Evolutionary conservation across 495 filamentous ascomycete species (phyloP).

Genomic region (Neurospora sp.): DNA sequence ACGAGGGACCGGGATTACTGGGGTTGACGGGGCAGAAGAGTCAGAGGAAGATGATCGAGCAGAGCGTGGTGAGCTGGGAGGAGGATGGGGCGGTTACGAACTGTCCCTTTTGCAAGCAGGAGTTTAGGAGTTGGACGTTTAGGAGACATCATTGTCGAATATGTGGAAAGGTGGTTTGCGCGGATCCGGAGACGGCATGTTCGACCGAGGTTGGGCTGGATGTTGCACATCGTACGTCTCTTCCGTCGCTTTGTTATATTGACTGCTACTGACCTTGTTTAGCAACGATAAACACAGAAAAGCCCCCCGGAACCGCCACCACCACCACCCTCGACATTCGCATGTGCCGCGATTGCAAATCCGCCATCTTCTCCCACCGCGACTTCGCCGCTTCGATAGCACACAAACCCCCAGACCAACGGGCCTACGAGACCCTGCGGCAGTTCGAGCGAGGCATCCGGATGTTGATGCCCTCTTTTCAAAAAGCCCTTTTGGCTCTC

Average conservation of each 20-base stretch:
- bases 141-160: conserved; percentile 89
- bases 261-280: conserved; percentile 8
- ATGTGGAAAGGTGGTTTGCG: conserved; percentile 87
- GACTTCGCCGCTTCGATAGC: conserved; percentile 68
- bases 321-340: conserved; percentile 59
- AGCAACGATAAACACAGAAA: conserved; percentile 49
- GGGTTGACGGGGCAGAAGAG: conserved; percentile 38
- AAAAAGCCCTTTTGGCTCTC: conserved; percentile 56
- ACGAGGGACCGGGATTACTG: conserved; percentile 27
- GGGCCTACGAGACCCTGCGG: conserved; percentile 74
- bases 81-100: conserved; percentile 71
- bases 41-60: conserved; percentile 72
- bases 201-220: conserved; percentile 75
- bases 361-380: conserved; percentile 70
- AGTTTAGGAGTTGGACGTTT: conserved; percentile 82
- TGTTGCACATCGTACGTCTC: conserved; percentile 54
- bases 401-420: conserved; percentile 61
- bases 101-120: conserved; percentile 91
- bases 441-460: conserved; percentile 89
- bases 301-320: conserved; percentile 26
- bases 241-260: neutral
- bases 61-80: conserved; percentile 89
- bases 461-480: conserved; percentile 75
- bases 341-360: conserved; percentile 84
- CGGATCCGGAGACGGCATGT: conserved; percentile 71